Evolutionary conservation across 2,329 filamentous ascomycete genomes (phyloP), one percentile per base, ranked within the genome.

Genomic region (Phyllosticta citribraziliensis): DNA sequence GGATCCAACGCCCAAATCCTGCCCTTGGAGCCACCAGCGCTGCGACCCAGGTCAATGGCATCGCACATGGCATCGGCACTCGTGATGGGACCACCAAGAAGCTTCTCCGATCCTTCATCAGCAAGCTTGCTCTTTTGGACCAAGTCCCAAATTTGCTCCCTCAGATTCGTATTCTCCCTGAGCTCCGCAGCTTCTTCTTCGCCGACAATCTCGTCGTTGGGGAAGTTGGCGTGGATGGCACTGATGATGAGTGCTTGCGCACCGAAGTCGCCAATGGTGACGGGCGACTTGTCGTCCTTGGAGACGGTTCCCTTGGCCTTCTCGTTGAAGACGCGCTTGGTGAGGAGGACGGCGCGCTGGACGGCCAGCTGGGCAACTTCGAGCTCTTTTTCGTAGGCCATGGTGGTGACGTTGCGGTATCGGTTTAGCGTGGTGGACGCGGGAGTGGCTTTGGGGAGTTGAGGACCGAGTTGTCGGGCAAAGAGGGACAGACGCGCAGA

Each of bases 211-310:
- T 90, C 88, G 72, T 99, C 94, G 40, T 85, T 72, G 19, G 94
- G 94, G 79, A 99, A 99, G 76, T 88, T 90, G 76, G 89, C 84
- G 75, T 87, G 87, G 67, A 99, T 87, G 27, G 93, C 93, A 62
- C 87, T 83, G 71, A 97, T 96, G 76, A 99, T 96, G 66, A 99
- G 84, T 33, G 94, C 92, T 79, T 99, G 94, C 47, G 94, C 95
- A 70, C 94, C 94, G 74, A 96, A 97, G 78, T 99, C 94, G 73
- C 93, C 94, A 69, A 97, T 94, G 19, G 94, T 99, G 69, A 99
- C 94, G 66, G 94, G 94, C 10, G 92, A 96, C 73, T 90, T 91
- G 81, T 99, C 94, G 75, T 90, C 88, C 79, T 99, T 99, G 73
- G 88, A 88, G 57, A 96, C 82, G 54, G 94, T 97, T 68, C 93